Conservation (phyloP, 176 grass and related monocot genomes). For the Zoysia japonica region DNA sequence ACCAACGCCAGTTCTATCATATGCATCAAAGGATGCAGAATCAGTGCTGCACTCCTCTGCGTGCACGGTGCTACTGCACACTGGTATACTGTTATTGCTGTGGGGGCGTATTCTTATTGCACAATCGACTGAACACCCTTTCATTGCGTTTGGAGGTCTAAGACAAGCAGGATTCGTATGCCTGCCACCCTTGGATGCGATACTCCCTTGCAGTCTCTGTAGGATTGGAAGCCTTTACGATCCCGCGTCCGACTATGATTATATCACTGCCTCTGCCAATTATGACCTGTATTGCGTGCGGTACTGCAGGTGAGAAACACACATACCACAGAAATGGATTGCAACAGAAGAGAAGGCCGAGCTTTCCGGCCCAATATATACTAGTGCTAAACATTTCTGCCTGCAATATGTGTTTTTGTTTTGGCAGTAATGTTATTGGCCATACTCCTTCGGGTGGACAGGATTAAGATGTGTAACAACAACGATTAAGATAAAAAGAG, state of each 20-base stretch:
- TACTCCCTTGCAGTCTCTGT: conserved; percentile 54
- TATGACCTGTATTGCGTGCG: conserved; percentile 58
- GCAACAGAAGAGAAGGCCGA: background rate
- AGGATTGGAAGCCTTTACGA: conserved; percentile 65
- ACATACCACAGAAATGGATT: background rate
- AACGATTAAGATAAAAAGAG: background rate
- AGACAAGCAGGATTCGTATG: conserved; percentile 59
- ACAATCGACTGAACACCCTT: background rate
- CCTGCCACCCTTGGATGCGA: conserved; percentile 72
- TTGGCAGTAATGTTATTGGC: background rate
- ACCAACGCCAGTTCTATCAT: no score
- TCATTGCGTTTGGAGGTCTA: background rate
- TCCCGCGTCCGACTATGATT: conserved; percentile 78
- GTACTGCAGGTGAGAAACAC: background rate
- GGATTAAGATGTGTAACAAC: no score
- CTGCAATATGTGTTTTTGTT: background rate
- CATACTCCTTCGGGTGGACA: no score
- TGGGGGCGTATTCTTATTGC: conserved; percentile 24
- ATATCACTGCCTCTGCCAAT: conserved; percentile 74
- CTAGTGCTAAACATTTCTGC: background rate
- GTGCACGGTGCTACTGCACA: no score
- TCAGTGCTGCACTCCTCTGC: no score
- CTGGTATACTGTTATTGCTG: no score
- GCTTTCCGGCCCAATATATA: background rate
- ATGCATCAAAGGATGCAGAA: no score